Evolutionary conservation across 495 filamentous ascomycete genomes (phyloP).

Genomic region (Darksidea phi): DNA sequence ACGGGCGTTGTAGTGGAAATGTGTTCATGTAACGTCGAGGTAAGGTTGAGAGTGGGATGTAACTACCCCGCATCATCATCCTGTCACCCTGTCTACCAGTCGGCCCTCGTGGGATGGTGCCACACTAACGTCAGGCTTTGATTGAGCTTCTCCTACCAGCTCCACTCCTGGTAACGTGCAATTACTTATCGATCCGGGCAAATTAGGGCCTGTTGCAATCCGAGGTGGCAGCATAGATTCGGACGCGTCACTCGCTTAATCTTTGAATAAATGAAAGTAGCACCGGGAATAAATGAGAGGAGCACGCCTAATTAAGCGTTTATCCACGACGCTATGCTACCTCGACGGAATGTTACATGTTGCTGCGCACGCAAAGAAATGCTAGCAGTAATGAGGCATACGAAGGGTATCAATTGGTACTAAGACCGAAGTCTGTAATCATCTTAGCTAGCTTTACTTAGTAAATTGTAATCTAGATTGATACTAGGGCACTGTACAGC

Average conservation of each 20-base stretch:
- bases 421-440: no score
- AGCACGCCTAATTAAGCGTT: conserved; percentile 8
- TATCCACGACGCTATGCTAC: conserved; percentile 7
- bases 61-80: conserved; percentile 24
- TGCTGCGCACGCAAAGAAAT: background rate
- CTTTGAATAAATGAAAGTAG: conserved; percentile 17
- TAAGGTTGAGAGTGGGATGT: conserved; percentile 23
- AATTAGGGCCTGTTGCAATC: conserved; percentile 10
- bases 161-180: no score
- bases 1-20: conserved; percentile 9
- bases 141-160: background rate
- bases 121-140: background rate
- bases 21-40: conserved; percentile 31
- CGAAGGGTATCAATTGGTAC: no score
- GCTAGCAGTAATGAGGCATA: no score
- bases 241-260: conserved; percentile 14
- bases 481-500: no score
- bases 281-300: conserved; percentile 5
- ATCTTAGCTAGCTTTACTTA: no score
- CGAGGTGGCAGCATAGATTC: conserved; percentile 4
- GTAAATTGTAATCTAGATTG: no score
- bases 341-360: background rate
- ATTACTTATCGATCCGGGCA: background rate
- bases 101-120: background rate
- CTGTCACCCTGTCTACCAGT: no score